Evolutionary conservation across 164 flowering plant genomes (phyloP), one percentile per base, ranked within the genome.

Genomic region (Nymphaea thermarum): DNA sequence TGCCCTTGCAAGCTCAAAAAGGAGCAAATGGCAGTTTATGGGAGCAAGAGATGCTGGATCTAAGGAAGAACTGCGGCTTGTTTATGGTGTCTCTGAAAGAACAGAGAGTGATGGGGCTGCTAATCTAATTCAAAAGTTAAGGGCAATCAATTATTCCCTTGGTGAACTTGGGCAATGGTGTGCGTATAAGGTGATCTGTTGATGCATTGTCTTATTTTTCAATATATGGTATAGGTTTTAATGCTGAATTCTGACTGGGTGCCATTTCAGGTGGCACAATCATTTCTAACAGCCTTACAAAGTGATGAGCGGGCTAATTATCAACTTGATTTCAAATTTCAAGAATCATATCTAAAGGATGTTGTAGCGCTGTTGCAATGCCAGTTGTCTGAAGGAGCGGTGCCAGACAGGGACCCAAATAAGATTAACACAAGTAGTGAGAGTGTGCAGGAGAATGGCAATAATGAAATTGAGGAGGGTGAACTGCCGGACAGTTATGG

Each of bases 21-120:
- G 82, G 82, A 94, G 96, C 71, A 94, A 94, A 73, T 94, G 99
- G 99, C 96, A 94, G 66, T 90, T 94, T 76, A 94, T 94, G 99
- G 99, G 99, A 71, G 99, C 99, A 14, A 86, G 99, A 80, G 99
- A 94, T 88, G 99, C 99, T 66, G 99, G 99, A 68, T 84, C 94
- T 8, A 94, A 87, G 85, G 99, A 91, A 79, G 96, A 90, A 79
- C 79, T 91, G 68, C 93, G 96, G 65, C 98, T 90, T 79, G 88
- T 94, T 71, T 94, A 91, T 79, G 99, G 99, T 73, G 92, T 91
- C 14, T 88, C 99, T 74, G 99, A 91, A 77, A 86, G 99, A 82
- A 91, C 99, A 47, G 99, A 91, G 72, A 86, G 99, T 80, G 99
- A 94, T 74, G 99, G 99, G 57, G 99, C 99, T 73, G 98, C 90